phyloP scores from a whole-genome alignment of 176 grass and related monocot species.

The barley (Hordeum vulgare) region DNA sequence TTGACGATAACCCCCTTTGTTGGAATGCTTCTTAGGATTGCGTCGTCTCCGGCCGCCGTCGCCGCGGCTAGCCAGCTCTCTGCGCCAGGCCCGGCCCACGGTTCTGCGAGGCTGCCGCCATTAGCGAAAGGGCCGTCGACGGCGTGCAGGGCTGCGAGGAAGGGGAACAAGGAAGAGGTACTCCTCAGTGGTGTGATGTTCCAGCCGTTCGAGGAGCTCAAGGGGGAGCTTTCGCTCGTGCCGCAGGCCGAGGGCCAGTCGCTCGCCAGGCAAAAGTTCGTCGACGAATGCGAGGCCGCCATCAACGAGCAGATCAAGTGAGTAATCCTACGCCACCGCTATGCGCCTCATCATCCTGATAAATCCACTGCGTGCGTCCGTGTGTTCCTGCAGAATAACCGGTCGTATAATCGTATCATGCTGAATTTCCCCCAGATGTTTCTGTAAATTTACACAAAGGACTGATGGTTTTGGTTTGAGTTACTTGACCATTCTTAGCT shows the following conservation, averaged over 20 bases:
- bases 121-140: not conserved
- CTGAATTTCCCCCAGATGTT: too few relatives aligned
- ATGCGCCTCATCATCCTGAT: too few relatives aligned
- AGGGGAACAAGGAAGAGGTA: constrained; percentile 14
- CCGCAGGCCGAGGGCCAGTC: constrained; percentile 42
- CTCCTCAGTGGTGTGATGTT: constrained; percentile 56
- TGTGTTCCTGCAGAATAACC: too few relatives aligned
- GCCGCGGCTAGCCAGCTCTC: not conserved
- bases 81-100: not conserved
- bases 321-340: not conserved
- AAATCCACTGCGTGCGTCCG: too few relatives aligned
- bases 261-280: constrained; percentile 58
- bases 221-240: constrained; percentile 50
- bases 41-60: constrained; percentile 6
- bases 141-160: not conserved
- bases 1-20: too few relatives aligned
- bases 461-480: not conserved
- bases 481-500: not conserved
- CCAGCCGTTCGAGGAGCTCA: constrained; percentile 84
- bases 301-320: constrained; percentile 88
- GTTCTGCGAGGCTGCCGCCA: not conserved
- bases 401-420: too few relatives aligned
- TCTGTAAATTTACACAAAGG: too few relatives aligned
- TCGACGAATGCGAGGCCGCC: constrained; percentile 51
- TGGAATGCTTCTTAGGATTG: constrained; percentile 32